Evolutionary conservation across 306 rosid species (phyloP).

Genomic region (Cucurbita maxima): DNA sequence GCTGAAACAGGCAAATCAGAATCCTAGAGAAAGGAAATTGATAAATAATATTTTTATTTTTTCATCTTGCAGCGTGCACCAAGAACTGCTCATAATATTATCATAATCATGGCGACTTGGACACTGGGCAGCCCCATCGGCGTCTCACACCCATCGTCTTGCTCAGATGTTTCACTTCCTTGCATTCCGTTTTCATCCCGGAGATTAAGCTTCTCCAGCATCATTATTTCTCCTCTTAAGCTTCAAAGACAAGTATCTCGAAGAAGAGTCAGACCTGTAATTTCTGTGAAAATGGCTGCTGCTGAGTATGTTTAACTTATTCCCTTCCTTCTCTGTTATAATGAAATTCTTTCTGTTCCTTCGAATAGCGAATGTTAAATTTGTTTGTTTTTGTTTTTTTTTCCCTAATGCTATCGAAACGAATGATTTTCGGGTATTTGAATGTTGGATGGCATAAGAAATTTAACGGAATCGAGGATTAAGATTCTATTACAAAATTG

Average conservation of each 20-base stretch:
- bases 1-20: too few species aligned
- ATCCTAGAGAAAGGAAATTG: too few species aligned
- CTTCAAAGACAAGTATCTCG: constrained; percentile 15
- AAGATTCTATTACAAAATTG: not conserved
- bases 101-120: constrained; percentile 8
- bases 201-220: constrained; percentile 12
- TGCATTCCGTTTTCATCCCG: not conserved
- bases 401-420: not conserved
- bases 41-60: too few species aligned
- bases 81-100: too few species aligned
- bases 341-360: not conserved
- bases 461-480: not conserved
- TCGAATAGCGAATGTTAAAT: not conserved
- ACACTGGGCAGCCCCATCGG: not conserved
- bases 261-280: constrained; percentile 10
- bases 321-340: not conserved
- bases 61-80: too few species aligned
- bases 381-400: not conserved
- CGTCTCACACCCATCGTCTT: constrained; percentile 5
- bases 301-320: constrained; percentile 22
- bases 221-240: constrained; percentile 1
- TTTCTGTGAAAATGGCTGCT: constrained; percentile 24
- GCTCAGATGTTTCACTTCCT: not conserved
- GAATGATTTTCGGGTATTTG: not conserved
- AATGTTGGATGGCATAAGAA: not conserved